Conservation (phyloP, 768 basidiomycete species). For the Serpula lacrymans region DNA sequence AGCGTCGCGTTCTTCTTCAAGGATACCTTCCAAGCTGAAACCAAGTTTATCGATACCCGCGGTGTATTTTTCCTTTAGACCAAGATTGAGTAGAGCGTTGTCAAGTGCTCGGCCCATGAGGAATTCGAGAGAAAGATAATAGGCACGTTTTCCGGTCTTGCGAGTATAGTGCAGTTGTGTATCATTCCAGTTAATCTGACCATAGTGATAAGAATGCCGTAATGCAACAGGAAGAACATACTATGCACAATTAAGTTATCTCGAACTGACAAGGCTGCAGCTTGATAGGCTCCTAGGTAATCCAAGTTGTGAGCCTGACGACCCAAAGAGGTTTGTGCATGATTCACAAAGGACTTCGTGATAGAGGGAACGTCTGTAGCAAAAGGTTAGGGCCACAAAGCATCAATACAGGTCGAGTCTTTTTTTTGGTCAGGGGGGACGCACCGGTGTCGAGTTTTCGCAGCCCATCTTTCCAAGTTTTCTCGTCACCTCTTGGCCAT, state of each 20-base stretch:
- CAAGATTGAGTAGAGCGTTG: constrained; percentile 84
- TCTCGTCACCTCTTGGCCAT: constrained; percentile 82
- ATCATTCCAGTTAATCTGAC: constrained; percentile 79
- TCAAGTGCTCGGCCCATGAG: constrained; percentile 81
- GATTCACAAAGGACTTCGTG: constrained; percentile 73
- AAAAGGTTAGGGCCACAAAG: constrained; percentile 6
- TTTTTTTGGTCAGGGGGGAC: too few relatives aligned
- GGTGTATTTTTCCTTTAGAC: constrained; percentile 71
- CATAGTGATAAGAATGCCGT: constrained; percentile 2
- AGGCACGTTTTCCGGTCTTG: constrained; percentile 84
- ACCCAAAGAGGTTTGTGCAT: constrained; percentile 86
- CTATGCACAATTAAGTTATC: constrained; percentile 77
- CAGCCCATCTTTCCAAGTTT: constrained; percentile 64
- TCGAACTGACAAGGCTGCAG: constrained; percentile 80
- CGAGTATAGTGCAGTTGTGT: constrained; percentile 76
- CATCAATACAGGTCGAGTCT: constrained; percentile 4
- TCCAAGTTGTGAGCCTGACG: constrained; percentile 90
- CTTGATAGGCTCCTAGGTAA: constrained; percentile 87
- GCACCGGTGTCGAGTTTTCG: constrained; percentile 56
- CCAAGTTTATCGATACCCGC: constrained; percentile 74
- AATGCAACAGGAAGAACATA: background rate
- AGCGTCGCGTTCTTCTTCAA: constrained; percentile 90
- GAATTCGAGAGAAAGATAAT: constrained; percentile 96
- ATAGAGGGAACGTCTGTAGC: constrained; percentile 54
- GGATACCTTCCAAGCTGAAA: constrained; percentile 83